phyloP scores from a whole-genome alignment of 306 rosid species.

The Dryas octopetala region DNA sequence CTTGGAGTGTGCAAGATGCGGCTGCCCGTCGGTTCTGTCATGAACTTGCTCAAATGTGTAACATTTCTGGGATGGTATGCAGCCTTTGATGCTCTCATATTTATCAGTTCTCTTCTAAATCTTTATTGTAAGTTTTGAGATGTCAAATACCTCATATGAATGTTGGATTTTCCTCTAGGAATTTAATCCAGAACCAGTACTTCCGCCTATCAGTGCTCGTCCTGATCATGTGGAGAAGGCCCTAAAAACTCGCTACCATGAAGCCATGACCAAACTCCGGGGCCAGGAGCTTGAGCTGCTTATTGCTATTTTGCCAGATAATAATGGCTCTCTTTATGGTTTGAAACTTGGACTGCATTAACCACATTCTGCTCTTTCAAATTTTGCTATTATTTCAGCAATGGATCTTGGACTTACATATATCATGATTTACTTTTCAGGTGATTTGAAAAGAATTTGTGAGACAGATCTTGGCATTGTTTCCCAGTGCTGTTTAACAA shows the following conservation, averaged over 20 bases:
- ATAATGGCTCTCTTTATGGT: conserved; percentile 95
- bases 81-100: conserved; percentile 1
- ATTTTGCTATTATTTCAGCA: background rate
- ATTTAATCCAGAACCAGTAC: conserved; percentile 77
- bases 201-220: conserved; percentile 57
- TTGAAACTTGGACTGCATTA: conserved; percentile 4
- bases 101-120: background rate
- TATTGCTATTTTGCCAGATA: conserved; percentile 87
- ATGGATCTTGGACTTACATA: background rate
- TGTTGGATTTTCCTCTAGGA: conserved; percentile 34
- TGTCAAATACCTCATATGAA: background rate
- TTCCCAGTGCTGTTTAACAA: conserved; percentile 71
- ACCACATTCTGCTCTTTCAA: background rate
- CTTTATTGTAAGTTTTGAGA: too few relatives aligned
- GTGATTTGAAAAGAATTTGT: conserved; percentile 70
- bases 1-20: conserved; percentile 73
- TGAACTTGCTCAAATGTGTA: conserved; percentile 92
- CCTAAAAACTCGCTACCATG: conserved; percentile 66
- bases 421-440: conserved; percentile 22
- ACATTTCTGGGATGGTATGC: conserved; percentile 87
- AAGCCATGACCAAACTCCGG: conserved; percentile 58
- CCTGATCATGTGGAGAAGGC: conserved; percentile 87
- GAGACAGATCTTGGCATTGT: conserved; percentile 68
- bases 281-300: conserved; percentile 83
- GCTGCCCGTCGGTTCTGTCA: conserved; percentile 68